Conservation (phyloP, 495 filamentous ascomycete species). For the Rostrohypoxylon terebratum region DNA sequence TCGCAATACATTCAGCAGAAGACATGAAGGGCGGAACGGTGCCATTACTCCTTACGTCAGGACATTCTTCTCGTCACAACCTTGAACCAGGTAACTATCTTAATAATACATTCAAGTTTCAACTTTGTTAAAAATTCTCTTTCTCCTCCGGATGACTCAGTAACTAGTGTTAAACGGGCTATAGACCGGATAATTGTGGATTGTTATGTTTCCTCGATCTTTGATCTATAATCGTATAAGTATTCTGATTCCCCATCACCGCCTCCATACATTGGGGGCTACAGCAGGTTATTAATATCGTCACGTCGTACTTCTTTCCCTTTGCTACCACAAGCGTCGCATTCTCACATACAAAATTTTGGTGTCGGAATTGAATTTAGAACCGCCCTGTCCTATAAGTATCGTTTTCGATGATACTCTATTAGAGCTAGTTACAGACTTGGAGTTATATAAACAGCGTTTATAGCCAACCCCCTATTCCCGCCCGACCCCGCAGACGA, state of each 20-base stretch:
- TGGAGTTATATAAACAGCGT: slow-evolving; percentile 6
- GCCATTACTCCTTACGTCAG: slow-evolving; percentile 41
- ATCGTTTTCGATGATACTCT: slow-evolving; percentile 1
- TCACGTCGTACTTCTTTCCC: slow-evolving; percentile 27
- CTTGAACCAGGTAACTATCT: slow-evolving; percentile 10
- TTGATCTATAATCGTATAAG: slow-evolving; percentile 31
- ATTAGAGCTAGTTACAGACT: background rate
- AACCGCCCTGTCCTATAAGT: slow-evolving; percentile 8
- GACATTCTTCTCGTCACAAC: slow-evolving; percentile 22
- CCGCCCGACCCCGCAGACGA: slow-evolving; percentile 30
- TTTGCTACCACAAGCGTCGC: background rate
- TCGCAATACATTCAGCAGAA: slow-evolving; percentile 32
- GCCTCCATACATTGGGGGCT: slow-evolving; percentile 16
- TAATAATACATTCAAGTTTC: slow-evolving; percentile 24
- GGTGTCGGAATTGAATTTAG: background rate
- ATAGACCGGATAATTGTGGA: background rate
- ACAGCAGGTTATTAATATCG: slow-evolving; percentile 36
- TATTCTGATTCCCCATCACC: slow-evolving; percentile 14
- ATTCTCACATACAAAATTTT: background rate
- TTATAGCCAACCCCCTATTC: slow-evolving; percentile 13
- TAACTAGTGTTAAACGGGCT: background rate
- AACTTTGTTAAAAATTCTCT: slow-evolving; percentile 4
- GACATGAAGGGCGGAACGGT: slow-evolving; percentile 43
- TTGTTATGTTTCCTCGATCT: slow-evolving; percentile 8
- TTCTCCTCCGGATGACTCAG: slow-evolving; percentile 39